These are phyloP conservation scores for Cercospora sp. DNA, from an alignment of 2,329 filamentous ascomycete species.

Conservation along the genomic window DNA sequence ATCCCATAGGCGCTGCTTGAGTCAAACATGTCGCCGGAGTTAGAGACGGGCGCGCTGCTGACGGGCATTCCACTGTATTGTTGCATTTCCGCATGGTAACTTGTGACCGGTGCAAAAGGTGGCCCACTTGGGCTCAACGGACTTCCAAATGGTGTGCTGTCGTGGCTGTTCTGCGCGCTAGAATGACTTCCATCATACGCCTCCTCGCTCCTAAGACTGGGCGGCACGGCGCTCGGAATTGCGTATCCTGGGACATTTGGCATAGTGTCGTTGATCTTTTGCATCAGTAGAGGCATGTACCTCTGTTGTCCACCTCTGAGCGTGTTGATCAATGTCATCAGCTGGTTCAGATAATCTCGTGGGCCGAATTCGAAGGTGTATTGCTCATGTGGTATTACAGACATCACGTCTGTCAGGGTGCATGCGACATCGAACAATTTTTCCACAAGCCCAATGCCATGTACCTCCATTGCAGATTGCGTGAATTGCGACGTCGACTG, in stretches of 20 bases:
- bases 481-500: slow-evolving; percentile 70
- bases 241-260: slow-evolving; percentile 34
- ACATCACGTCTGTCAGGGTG: slow-evolving; percentile 71
- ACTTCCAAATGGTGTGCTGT: slow-evolving; percentile 36
- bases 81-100: slow-evolving; percentile 8
- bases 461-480: slow-evolving; percentile 69
- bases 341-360: slow-evolving; percentile 69
- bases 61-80: slow-evolving; percentile 1
- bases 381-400: slow-evolving; percentile 58
- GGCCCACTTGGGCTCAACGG: slow-evolving; percentile 26
- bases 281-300: slow-evolving; percentile 73
- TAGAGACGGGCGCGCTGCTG: slow-evolving; percentile 7
- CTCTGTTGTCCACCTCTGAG: slow-evolving; percentile 74
- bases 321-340: slow-evolving; percentile 65
- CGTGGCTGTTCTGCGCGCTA: slow-evolving; percentile 32
- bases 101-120: slow-evolving; percentile 11
- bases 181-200: slow-evolving; percentile 35
- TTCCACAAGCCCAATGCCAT: slow-evolving; percentile 75
- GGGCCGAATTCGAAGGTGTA: slow-evolving; percentile 64
- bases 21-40: slow-evolving; percentile 8
- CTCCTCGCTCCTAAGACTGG: slow-evolving; percentile 31
- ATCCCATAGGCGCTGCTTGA: slow-evolving; percentile 2
- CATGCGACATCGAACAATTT: slow-evolving; percentile 77
- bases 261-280: slow-evolving; percentile 66
- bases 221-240: slow-evolving; percentile 30